Conservation (phyloP, 2,329 filamentous ascomycete species). For the Aspergillus aculeatus region DNA sequence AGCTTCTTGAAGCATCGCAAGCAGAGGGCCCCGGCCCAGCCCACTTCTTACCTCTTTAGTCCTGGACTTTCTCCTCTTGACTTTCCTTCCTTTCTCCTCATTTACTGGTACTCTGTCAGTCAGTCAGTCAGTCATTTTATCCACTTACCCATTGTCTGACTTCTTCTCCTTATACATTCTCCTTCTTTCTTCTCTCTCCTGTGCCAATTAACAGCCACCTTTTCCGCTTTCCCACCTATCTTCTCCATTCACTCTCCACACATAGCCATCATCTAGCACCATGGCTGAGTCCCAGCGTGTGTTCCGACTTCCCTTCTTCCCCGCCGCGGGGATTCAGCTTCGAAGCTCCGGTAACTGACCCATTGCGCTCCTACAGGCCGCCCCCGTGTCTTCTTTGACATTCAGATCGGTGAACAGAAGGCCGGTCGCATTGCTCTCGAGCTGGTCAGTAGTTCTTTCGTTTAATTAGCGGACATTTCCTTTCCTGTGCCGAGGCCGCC, state of each 20-base stretch:
- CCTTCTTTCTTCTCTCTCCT: slow-evolving; percentile 9
- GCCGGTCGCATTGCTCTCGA: slow-evolving; percentile 83
- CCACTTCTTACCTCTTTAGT: slow-evolving; percentile 5
- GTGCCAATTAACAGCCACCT: slow-evolving; percentile 7
- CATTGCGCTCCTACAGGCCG: slow-evolving; percentile 49
- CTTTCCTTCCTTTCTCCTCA: neutral
- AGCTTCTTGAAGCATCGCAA: slow-evolving; percentile 41
- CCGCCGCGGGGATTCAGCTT: slow-evolving; percentile 25
- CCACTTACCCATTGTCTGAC: neutral
- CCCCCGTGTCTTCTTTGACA: slow-evolving; percentile 88
- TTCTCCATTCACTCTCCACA: slow-evolving; percentile 2
- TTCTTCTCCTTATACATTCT: neutral
- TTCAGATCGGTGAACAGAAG: slow-evolving; percentile 71
- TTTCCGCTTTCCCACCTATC: slow-evolving; percentile 1
- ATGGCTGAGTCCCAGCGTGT: slow-evolving; percentile 42
- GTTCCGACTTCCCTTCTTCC: slow-evolving; percentile 14
- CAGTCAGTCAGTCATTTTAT: neutral
- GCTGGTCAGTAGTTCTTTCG: slow-evolving; percentile 57
- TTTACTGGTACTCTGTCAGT: neutral
- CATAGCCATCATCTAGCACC: slow-evolving; percentile 8
- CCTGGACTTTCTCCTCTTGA: slow-evolving; percentile 13
- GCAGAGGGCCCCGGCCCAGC: slow-evolving; percentile 8
- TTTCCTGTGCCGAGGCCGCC: neutral
- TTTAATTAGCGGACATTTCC: neutral
- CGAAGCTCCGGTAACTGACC: slow-evolving; percentile 8